Evolutionary conservation across 768 basidiomycete species (phyloP), one percentile per base, ranked within the genome.

Genomic region (Boletus bicolor): DNA sequence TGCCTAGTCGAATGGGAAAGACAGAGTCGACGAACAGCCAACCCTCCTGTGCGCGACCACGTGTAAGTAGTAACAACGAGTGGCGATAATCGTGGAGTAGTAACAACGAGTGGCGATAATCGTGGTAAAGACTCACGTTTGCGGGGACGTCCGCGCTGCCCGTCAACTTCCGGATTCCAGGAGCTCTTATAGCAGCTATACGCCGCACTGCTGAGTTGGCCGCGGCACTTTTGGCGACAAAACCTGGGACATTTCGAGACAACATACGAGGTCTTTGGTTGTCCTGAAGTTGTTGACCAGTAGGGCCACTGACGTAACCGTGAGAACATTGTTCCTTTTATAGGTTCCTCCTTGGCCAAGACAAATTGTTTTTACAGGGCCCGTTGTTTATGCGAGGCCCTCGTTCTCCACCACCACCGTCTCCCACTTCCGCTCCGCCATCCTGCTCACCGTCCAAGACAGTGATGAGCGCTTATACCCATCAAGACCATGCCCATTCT

Each of bases 1-100:
- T 68, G 7, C 80, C 87, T 28, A 90, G 69, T 55, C 82, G 80
- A 34, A 90, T 77, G 1, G 91, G 91, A 68, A 91, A 91, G 35
- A 93, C 80, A 1, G 87, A 87, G 63, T 90, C 87, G 44, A 91
- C 73, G 65, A 84, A 93, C 28, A 92, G 69, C 79, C 84, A 87
- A 2, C 74, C 83, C 51, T 84, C 76, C 43, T 72, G 65, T n/a
- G 65, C 59, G 59, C 64, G 49, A 19, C 50, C 24, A 54, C 34
- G 46, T 57, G 28, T 62, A 37, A 44, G 14, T n/a, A n/a, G 44
- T n/a, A 15, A 30, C 34, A 7, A 49, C 62, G 53, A 55, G 30
- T 60, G 35, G 53, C 43, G 54, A 55, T 49, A 56, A 55, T 55
- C 39, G 12, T 12, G 45, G 38, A n/a, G n/a, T n/a, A n/a, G 44